Evolutionary conservation across 129 eudicot genomes (phyloP), one percentile per base, ranked within the genome.

Genomic region (Flaveria trinervia): DNA sequence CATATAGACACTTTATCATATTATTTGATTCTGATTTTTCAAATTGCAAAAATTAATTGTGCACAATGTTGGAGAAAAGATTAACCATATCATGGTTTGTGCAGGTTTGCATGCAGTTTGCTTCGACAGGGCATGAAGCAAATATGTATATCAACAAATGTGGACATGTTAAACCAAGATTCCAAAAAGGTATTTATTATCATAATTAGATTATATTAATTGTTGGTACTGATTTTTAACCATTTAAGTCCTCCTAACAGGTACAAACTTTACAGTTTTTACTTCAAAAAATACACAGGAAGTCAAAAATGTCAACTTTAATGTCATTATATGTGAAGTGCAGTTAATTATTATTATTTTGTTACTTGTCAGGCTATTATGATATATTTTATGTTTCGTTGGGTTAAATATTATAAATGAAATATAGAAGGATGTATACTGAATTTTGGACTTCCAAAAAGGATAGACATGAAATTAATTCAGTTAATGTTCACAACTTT

Each of bases 41-140:
- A 26, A 28, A 45, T 68, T 3, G 73, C 36, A 5, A 44, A 22
- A 45, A 4, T 22, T n/a, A 46, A 1, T 69, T 10, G 22, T 26
- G 67, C 17, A 60, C 7, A 30, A 56, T 4, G 2, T n/a, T 56
- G 20, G 16, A 55, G 23, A 46, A 14, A 9, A 73, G 52, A 68
- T 44, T 56, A 39, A 26, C 45, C 9, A 28, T 61, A 75, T 65
- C 22, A 13, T 60, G 62, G 33, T 18, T 60, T 71, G 54, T 83
- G 86, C 88, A 95, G 99, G 72, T 95, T 65, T 72, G 80, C 99
- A 5, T 95, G 99, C 80, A 95, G 97, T 89, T 85, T 95, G 73
- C 96, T 95, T 73, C 92, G 99, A 28, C 97, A 88, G 70, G 99
- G 99, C 52, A 95, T 95, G 99, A 95, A 86, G 80, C 96, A 95